Evolutionary conservation across 208 protist species (phyloP), one percentile per base, ranked within the genome.

Genomic region (Trypanosoma scelopori): DNA sequence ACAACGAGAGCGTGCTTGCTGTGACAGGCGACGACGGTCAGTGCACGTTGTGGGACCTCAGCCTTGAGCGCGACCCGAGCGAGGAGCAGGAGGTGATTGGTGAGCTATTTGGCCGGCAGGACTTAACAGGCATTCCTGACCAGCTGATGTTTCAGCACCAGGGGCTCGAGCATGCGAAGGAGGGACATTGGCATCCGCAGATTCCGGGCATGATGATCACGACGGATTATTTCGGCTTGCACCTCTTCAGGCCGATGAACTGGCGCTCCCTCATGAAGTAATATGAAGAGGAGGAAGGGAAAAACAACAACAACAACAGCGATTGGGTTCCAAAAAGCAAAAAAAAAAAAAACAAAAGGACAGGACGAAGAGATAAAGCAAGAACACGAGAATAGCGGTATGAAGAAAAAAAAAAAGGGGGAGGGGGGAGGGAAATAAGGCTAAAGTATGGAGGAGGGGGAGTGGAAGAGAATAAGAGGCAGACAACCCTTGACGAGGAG

Each of bases 71-170:
- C 28, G 98, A 99, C 66, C 84, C 78, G 0, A 97, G 97, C 64
- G 93, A 97, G 72, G 85, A 97, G 66, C 71, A 85, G 53, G 77
- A 89, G 75, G 84, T 94, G 51, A 84, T 84, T 42, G 78, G 79
- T 18, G 88, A 94, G 67, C 72, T 89, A 1, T 93, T 94, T 42
- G 85, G 84, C 47, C 79, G 84, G 22, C 69, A 76, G 30, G 91
- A 92, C 47, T 80, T 94, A 41, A 84, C 87, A 20, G 82, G 82
- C 51, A 85, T 96, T 52, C 89, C 89, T n/a, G 87, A 93, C 61
- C 98, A 99, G 84, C 83, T 99, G 28, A 93, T 99, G 73, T 99
- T 99, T 73, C 86, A 99, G 58, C 98, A 99, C 76, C 89, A 97
- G 78, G 98, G 98, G 22, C 96, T 99, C 49, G 58, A 81, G 42